Evolutionary conservation across 2,329 filamentous ascomycete species (phyloP).

Genomic region (Aspergillus phoenicis): DNA sequence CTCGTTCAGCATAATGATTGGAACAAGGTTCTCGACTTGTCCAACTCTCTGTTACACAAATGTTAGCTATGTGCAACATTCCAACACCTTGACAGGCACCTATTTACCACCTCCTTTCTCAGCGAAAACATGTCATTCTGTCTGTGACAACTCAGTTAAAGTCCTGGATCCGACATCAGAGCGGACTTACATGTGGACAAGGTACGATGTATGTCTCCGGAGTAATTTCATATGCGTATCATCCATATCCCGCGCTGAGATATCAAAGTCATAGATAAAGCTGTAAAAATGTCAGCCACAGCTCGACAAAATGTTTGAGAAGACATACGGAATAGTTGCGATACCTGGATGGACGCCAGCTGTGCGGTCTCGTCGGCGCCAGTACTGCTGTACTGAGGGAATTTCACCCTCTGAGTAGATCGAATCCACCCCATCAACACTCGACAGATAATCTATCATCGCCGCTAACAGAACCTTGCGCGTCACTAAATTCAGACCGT

Average conservation of each 20-base stretch:
- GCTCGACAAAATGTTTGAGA: not conserved
- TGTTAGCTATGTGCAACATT: not conserved
- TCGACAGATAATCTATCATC: constrained; percentile 9
- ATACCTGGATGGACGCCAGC: constrained; percentile 17
- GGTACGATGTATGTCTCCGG: constrained; percentile 15
- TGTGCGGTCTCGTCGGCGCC: constrained; percentile 10
- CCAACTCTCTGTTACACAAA: not conserved
- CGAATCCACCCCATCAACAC: constrained; percentile 14
- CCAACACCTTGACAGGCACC: not conserved
- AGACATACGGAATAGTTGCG: constrained; percentile 15
- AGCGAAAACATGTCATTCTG: constrained; percentile 18
- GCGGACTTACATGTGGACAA: constrained; percentile 15
- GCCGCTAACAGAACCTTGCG: constrained; percentile 7
- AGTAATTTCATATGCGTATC: constrained; percentile 1
- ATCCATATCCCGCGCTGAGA: not conserved
- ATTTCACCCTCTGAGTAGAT: not conserved
- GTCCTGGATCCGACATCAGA: not conserved
- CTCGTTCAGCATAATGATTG: constrained; percentile 7
- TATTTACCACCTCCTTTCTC: constrained; percentile 13
- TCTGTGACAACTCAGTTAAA: not conserved
- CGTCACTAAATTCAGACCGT: not conserved
- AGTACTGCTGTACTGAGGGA: constrained; percentile 12
- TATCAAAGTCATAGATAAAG: constrained; percentile 9
- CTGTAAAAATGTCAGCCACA: not conserved
- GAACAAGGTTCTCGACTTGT: constrained; percentile 9